These are phyloP conservation scores for Medakamo hakoo DNA, from an alignment of 139 green algal genomes.

Conservation along the genomic window DNA sequence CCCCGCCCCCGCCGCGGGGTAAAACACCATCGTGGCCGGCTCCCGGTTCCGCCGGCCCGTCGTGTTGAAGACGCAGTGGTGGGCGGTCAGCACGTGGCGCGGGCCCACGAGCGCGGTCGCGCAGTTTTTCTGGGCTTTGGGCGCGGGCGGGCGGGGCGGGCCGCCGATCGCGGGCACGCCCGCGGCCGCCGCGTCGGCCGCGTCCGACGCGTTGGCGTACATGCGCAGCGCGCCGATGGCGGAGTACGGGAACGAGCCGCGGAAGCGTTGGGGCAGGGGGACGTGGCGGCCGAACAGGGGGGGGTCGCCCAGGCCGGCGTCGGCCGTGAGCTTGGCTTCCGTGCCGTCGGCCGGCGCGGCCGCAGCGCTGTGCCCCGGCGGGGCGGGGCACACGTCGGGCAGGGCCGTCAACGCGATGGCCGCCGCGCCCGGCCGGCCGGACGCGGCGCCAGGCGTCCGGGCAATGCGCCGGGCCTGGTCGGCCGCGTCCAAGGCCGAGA, in stretches of 20 bases:
- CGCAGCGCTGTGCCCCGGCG: no score
- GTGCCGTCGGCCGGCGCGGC: neutral
- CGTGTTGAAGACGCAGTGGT: neutral
- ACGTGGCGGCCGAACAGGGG: neutral
- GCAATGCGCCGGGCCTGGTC: neutral
- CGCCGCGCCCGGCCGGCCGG: no score
- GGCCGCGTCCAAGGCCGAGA: neutral
- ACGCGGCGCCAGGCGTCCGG: neutral
- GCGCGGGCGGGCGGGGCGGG: no score
- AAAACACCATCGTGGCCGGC: neutral
- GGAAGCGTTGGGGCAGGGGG: conserved; percentile 2
- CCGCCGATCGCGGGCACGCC: no score
- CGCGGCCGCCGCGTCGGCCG: no score
- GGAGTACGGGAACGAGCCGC: neutral
- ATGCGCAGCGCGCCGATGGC: neutral
- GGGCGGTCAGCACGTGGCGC: neutral
- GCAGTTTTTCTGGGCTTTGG: neutral
- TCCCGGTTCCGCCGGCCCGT: neutral
- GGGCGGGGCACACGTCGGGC: neutral
- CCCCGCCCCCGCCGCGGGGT: no score
- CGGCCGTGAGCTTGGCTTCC: neutral
- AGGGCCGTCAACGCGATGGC: neutral
- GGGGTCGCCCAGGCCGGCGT: neutral
- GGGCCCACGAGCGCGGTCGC: neutral
- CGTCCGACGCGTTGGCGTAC: neutral